Percentiles rank a stretch among this genome's conserved stretches.
Evolutionary conservation across 2,329 filamentous ascomycete species (phyloP).

Genomic region (Paecilomyces dactylethromorphus): DNA sequence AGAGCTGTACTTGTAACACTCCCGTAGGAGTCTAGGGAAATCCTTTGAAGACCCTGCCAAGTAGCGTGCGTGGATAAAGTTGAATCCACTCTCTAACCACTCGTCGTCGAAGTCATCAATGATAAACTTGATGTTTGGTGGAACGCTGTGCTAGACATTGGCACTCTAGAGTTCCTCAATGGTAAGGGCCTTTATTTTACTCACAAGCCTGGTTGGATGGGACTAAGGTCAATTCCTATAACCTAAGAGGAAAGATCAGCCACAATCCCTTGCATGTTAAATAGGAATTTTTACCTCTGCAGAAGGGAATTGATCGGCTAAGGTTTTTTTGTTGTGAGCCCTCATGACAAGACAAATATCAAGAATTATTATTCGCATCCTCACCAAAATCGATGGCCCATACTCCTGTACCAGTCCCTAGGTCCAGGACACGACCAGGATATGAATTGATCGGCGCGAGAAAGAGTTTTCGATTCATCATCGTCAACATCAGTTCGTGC

Average conservation of each 20-base stretch:
- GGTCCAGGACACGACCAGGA: not conserved
- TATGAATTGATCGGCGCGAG: not conserved
- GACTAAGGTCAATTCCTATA: conserved; percentile 2
- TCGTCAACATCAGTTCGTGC: not conserved
- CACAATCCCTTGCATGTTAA: not conserved
- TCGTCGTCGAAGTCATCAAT: conserved; percentile 52
- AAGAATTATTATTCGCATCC: not conserved
- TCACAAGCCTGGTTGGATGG: conserved; percentile 1
- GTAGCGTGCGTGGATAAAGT: conserved; percentile 54
- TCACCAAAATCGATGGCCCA: conserved; percentile 4
- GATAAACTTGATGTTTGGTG: conserved; percentile 50
- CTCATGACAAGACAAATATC: not conserved
- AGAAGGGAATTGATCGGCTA: conserved; percentile 21
- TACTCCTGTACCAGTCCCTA: conserved; percentile 4
- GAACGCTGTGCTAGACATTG: conserved; percentile 25
- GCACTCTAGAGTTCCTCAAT: not conserved
- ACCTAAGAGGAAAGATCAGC: not conserved
- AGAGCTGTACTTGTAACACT: conserved; percentile 38
- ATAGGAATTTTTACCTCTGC: conserved; percentile 7
- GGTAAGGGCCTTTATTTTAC: not conserved
- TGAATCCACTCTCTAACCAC: conserved; percentile 53
- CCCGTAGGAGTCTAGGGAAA: conserved; percentile 46
- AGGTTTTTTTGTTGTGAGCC: conserved; percentile 6
- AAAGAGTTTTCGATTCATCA: conserved; percentile 1
- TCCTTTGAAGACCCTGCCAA: conserved; percentile 51